phyloP scores from a whole-genome alignment of 2,329 filamentous ascomycete species.

The Pseudocercospora musae region DNA sequence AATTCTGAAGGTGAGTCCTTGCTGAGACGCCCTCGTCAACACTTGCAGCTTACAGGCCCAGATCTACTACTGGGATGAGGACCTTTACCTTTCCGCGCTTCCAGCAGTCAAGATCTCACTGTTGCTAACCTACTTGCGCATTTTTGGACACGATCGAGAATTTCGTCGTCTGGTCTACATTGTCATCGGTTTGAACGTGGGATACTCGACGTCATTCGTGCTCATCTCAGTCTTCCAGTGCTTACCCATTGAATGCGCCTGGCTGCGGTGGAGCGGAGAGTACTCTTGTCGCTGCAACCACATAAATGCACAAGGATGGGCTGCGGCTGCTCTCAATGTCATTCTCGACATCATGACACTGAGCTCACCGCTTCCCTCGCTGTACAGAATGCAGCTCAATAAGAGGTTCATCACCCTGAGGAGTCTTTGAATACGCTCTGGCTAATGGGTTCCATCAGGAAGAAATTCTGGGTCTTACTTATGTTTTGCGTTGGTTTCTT shows the following conservation, averaged over 20 bases:
- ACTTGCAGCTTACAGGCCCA: background rate
- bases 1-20: conserved; percentile 7
- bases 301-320: conserved; percentile 22
- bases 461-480: conserved; percentile 22
- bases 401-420: no score
- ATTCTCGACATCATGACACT: conserved; percentile 23
- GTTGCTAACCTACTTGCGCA: conserved; percentile 18
- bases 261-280: conserved; percentile 15
- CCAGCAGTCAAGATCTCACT: conserved; percentile 20
- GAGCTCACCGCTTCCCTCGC: conserved; percentile 18
- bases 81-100: conserved; percentile 12
- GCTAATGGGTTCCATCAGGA: no score
- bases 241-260: conserved; percentile 10
- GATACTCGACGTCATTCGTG: conserved; percentile 16
- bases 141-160: conserved; percentile 10
- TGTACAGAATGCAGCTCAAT: conserved; percentile 21
- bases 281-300: conserved; percentile 13
- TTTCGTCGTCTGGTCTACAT: conserved; percentile 14
- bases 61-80: conserved; percentile 17
- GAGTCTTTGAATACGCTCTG: no score
- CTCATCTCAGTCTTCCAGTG: conserved; percentile 21
- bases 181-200: conserved; percentile 16
- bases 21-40: background rate
- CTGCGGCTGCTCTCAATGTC: conserved; percentile 17
- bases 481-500: conserved; percentile 22